Conservation (phyloP, 495 filamentous ascomycete species). For the Aspergillus baeticus region DNA sequence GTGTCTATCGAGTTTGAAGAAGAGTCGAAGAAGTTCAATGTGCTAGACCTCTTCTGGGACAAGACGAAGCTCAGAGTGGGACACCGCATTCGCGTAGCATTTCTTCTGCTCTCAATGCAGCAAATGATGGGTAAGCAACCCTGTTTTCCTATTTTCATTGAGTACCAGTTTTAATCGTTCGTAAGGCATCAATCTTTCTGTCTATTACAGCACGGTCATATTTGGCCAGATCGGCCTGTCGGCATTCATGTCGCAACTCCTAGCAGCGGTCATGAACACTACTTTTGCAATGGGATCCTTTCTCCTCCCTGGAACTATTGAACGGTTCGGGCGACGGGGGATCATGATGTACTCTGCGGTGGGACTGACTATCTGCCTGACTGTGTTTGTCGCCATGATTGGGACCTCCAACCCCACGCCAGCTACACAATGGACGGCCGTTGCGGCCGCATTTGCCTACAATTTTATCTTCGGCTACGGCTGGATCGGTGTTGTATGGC, state of each 20-base stretch:
- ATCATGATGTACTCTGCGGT: conserved; percentile 27
- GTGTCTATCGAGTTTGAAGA: neutral
- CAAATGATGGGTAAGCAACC: conserved; percentile 27
- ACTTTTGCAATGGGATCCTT: conserved; percentile 14
- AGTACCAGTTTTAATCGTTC: too few species aligned
- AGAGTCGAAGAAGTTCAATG: conserved; percentile 14
- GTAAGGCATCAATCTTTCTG: conserved; percentile 25
- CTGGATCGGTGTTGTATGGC: conserved; percentile 28
- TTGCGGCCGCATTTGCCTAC: conserved; percentile 21
- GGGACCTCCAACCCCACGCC: conserved; percentile 8
- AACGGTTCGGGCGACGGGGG: conserved; percentile 24
- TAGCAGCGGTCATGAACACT: conserved; percentile 31
- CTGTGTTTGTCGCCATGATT: conserved; percentile 23
- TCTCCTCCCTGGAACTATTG: conserved; percentile 17
- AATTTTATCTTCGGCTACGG: conserved; percentile 25
- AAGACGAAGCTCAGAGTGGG: conserved; percentile 22
- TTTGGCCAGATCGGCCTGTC: conserved; percentile 29
- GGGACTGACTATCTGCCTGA: conserved; percentile 22
- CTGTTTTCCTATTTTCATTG: too few species aligned
- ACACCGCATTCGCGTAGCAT: conserved; percentile 27
- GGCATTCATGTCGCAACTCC: conserved; percentile 19
- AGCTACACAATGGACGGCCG: conserved; percentile 22
- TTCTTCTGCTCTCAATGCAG: conserved; percentile 24
- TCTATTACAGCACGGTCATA: conserved; percentile 32
- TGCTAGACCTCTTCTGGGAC: conserved; percentile 24